Conservation (phyloP, 179 eudicot genomes). For the Carnegiea gigantea region DNA sequence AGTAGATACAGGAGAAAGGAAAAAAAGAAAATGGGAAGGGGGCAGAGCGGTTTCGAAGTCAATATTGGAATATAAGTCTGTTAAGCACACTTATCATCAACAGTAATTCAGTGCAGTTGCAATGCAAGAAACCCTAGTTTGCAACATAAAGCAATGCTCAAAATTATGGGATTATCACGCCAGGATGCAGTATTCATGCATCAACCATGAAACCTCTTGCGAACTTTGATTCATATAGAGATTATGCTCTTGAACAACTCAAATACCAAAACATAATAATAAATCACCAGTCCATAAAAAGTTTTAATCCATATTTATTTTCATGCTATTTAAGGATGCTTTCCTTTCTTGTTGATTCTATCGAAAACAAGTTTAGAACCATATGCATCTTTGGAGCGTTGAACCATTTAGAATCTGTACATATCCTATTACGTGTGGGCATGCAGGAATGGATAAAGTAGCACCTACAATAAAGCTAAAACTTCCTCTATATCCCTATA, state of each 20-base stretch:
- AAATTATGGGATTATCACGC: not conserved
- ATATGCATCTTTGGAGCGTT: too few relatives aligned
- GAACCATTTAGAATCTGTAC: too few relatives aligned
- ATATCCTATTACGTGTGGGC: not conserved
- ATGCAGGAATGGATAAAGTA: not conserved
- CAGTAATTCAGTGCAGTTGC: not conserved
- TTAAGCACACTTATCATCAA: constrained; percentile 6
- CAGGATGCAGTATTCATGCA: not conserved
- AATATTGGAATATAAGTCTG: not conserved
- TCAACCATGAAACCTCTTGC: not conserved
- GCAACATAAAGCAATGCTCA: not conserved
- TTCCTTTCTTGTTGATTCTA: not conserved
- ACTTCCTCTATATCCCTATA: too few relatives aligned
- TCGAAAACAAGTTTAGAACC: not conserved
- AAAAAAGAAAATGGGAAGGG: not conserved
- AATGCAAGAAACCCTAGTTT: not conserved
- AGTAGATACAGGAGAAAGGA: not conserved
- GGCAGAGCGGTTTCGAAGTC: not conserved
- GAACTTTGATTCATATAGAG: not conserved
- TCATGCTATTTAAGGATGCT: not conserved
- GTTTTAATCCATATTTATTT: too few relatives aligned
- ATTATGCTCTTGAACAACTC: too few relatives aligned
- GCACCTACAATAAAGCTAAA: not conserved
- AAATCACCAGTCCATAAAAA: not conserved
- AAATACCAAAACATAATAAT: not conserved